Base-by-base conservation (phyloP, 140 eudicot species). In the Ambrosia hybrid region DNA sequence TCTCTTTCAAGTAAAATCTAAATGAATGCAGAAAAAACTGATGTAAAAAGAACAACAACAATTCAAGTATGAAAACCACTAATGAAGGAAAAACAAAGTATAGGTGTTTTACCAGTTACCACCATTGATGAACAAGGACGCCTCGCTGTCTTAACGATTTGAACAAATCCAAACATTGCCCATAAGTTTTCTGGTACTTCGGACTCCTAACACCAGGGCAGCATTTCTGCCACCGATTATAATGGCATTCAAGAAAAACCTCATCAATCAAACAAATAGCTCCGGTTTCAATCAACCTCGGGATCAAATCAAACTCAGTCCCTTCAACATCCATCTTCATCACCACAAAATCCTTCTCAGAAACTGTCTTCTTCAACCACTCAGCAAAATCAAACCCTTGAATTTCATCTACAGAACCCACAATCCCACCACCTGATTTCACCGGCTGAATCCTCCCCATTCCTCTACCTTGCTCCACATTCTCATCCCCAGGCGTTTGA, bases 321-420 rank as follows among this genome's bases (percentile, higher is more conserved):
- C 96, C 97, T 86, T 91, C 97, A 13, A 91, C 85, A 74, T 91
- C 97, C 97, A 91, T 91, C 83, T 91, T 91, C 93, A 91, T 81
- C 76, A 91, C 97, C 68, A 91, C 97, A 61, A 82, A 91, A 66
- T 91, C 97, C 57, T 67, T 82, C 84, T 91, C 83, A 0, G 84
- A 39, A 33, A 86, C 93, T 0, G 88, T 79, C 4, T 48, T 76
- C 78, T 80, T 91, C 86, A 91, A 74, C 97, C 97, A 91, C 4
- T 88, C 76, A 9, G 96, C 97, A 80, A 91, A 91, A 57, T 91
- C 96, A 81, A 91, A 91, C n/a, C 97, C 97, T 36, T 78, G 76
- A 60, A 91, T 91, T 77, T 82, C 81, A 77, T 91, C 89, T 57
- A 88, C 89, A 2, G 82, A 71, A 3, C 89, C 84, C 43, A 55